Evolutionary conservation across 2,329 filamentous ascomycete genomes (phyloP).

Genomic region (Cytospora piceicola): DNA sequence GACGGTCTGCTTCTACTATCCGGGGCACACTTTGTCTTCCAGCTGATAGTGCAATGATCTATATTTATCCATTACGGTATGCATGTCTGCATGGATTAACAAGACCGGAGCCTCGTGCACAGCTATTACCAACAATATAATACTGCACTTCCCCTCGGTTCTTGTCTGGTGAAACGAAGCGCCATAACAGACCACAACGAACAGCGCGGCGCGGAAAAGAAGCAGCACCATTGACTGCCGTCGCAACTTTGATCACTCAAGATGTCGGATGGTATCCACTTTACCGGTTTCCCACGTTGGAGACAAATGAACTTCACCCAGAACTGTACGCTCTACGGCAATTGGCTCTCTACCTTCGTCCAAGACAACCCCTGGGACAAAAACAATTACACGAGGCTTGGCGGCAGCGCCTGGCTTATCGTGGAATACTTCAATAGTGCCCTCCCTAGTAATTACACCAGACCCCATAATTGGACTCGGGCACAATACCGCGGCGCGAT

Average conservation of each 20-base stretch:
- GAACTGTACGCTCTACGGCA: slow-evolving; percentile 30
- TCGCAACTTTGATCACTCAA: background rate
- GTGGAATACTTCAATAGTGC: background rate
- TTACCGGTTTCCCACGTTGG: slow-evolving; percentile 32
- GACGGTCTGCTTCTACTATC: too few relatives aligned
- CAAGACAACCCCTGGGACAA: background rate
- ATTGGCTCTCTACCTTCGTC: slow-evolving; percentile 2
- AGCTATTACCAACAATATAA: background rate
- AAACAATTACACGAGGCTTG: background rate
- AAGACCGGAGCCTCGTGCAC: too few relatives aligned
- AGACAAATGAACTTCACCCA: slow-evolving; percentile 32
- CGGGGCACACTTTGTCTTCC: too few relatives aligned
- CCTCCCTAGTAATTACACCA: background rate
- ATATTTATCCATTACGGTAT: background rate
- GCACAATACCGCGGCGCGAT: background rate
- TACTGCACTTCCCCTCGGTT: too few relatives aligned
- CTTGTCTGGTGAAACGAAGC: too few relatives aligned
- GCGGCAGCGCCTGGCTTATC: background rate
- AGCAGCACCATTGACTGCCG: background rate
- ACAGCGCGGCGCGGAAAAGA: background rate
- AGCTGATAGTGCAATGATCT: background rate
- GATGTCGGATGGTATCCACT: slow-evolving; percentile 23
- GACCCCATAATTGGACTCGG: background rate
- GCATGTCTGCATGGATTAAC: too few relatives aligned
- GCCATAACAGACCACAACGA: background rate